These are phyloP conservation scores for Phytophthora pistaciae DNA, from an alignment of 352 stramenopile species.

Conservation along the genomic window DNA sequence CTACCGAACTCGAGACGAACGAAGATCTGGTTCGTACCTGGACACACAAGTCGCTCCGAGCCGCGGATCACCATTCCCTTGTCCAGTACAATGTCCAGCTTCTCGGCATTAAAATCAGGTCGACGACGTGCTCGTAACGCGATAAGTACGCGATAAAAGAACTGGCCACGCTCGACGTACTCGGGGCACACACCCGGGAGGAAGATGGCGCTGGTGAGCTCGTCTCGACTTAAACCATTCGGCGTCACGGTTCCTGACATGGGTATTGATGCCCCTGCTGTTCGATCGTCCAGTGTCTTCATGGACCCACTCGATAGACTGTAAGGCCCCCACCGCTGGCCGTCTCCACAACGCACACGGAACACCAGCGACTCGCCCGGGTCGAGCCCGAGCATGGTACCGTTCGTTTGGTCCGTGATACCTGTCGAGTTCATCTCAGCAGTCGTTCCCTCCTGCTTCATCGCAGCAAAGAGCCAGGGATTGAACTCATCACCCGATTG, in stretches of 20 bases:
- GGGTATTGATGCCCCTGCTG: constrained; percentile 1
- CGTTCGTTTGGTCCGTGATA: constrained; percentile 63
- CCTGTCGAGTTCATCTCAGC: constrained; percentile 50
- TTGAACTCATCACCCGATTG: constrained; percentile 71
- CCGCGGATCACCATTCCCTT: constrained; percentile 65
- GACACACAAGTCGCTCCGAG: constrained; percentile 59
- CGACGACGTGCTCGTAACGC: constrained; percentile 52
- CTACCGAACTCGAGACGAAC: constrained; percentile 48
- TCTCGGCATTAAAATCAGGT: constrained; percentile 61
- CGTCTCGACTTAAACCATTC: constrained; percentile 5
- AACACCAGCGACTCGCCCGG: constrained; percentile 66
- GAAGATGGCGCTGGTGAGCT: constrained; percentile 40
- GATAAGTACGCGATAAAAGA: constrained; percentile 73
- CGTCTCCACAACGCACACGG: constrained; percentile 67
- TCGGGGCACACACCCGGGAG: constrained; percentile 71
- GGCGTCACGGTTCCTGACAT: constrained; percentile 23
- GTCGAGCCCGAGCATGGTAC: constrained; percentile 72
- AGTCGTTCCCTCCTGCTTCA: constrained; percentile 60
- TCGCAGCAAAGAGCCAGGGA: constrained; percentile 56
- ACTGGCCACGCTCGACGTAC: constrained; percentile 64
- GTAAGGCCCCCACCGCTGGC: constrained; percentile 71
- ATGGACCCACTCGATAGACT: constrained; percentile 70
- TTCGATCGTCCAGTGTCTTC: constrained; percentile 50
- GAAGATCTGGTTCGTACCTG: constrained; percentile 74
- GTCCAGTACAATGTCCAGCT: constrained; percentile 61